Base-by-base conservation (phyloP, 768 basidiomycete genomes). In the Ramaria rubella region DNA sequence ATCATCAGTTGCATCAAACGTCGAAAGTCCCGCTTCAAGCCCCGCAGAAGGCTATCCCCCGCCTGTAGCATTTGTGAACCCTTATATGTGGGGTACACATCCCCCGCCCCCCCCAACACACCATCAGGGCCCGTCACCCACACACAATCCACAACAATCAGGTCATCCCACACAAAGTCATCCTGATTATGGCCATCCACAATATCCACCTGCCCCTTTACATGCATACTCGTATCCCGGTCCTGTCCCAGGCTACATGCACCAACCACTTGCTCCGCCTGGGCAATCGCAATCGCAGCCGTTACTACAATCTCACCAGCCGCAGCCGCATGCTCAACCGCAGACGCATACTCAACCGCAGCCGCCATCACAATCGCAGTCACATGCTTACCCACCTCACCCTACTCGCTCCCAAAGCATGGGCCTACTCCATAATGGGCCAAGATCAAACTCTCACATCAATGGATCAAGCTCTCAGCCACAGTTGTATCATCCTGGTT, bases 91-190 rank as follows among this genome's bases (percentile, higher is more conserved):
- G 63, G 43, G 61, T 58, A 63, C 59, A 58, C 68, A 65, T 27
- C 73, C 73, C 58, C 69, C 73, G 49, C 67, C 73, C n/a, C 73
- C 71, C 23, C 73, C 75, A n/a, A 74, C 76, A 70, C 71, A 72
- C 57, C 75, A 67, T 49, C 66, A 72, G 9, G 67, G 65, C 49
- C 65, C 69, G 19, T 67, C 65, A n/a, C 67, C 34, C 26, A 14
- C 38, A 54, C 57, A 52, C 19, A 29, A 30, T 29, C 52, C 12
- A 5, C 55, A 21, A 23, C 59, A 44, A 36, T 24, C 59, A 62
- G 21, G 14, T 23, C 27, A 14, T 52, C 51, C 24, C 21, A 23
- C 34, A 12, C 42, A 44, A 30, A 42, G 42, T 2, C 24, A 42
- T 42, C 52, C 53, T 11, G 49, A 52, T 21, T 55, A 27, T 15